A percentile compares a stretch with the other conserved stretches of the same genome.
phyloP scores from a whole-genome alignment of 441 rosid species.

The Croton laevigatus region DNA sequence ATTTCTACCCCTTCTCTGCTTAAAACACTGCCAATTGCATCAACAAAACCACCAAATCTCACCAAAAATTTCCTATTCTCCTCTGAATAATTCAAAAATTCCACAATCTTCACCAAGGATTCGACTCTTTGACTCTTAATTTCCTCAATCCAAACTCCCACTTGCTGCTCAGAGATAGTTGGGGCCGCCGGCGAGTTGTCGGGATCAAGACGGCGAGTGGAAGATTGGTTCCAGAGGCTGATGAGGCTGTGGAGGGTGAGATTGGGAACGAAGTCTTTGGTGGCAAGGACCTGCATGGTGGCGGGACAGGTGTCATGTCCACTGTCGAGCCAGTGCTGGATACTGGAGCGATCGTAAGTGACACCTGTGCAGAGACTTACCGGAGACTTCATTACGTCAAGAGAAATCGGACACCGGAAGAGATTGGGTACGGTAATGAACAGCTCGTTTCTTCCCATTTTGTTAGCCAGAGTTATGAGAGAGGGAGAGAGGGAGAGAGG shows the following conservation, averaged over 20 bases:
- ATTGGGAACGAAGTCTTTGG: conserved; percentile 68
- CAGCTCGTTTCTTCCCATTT: conserved; percentile 47
- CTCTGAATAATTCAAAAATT: conserved; percentile 42
- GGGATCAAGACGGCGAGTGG: conserved; percentile 14
- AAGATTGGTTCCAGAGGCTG: conserved; percentile 59
- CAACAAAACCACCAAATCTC: conserved; percentile 34
- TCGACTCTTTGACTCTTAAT: conserved; percentile 16
- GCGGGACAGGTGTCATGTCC: conserved; percentile 88
- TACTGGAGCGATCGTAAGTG: conserved; percentile 81
- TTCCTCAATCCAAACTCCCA: conserved; percentile 25
- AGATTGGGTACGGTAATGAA: conserved; percentile 62
- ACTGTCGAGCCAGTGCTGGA: conserved; percentile 77
- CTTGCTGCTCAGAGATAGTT: conserved; percentile 21
- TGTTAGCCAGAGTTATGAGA: not conserved
- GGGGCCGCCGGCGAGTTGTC: not conserved
- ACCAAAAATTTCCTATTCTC: conserved; percentile 46
- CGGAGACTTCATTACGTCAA: conserved; percentile 84
- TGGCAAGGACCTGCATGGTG: conserved; percentile 75
- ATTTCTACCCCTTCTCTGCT: conserved; percentile 29
- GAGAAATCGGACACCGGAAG: conserved; percentile 83
- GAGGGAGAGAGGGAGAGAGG: not conserved
- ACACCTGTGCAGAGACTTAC: conserved; percentile 87
- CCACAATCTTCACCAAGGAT: conserved; percentile 35
- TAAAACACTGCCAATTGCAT: conserved; percentile 39
- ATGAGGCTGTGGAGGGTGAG: conserved; percentile 75